Evolutionary conservation across 768 basidiomycete genomes (phyloP), one percentile per base, ranked within the genome.

Genomic region (Hortiboletus campestris): DNA sequence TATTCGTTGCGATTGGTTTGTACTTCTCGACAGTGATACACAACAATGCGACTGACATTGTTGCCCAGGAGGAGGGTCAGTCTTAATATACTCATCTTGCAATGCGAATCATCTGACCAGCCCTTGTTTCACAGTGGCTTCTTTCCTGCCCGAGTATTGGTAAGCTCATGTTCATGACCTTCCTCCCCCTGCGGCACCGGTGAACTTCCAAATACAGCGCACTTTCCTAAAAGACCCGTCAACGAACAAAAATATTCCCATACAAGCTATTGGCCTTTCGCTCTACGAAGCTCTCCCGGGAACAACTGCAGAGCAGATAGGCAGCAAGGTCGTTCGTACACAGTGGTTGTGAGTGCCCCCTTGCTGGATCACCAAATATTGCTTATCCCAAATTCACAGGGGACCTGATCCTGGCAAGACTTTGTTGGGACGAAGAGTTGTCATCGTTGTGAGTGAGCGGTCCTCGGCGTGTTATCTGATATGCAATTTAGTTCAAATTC

Each of bases 251-350:
- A 87, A 90, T 53, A 84, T 98, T 49, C 90, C 92, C 45, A 97
- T 98, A 60, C 91, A 94, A 71, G 96, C 97, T 6, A 98, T 99
- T 60, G 95, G 97, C 2, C 83, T 99, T 32, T 95, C 94, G 6
- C 79, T 99, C 4, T 99, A 99, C 64, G 97, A 99, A 70, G 84
- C 89, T 28, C 78, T 98, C 17, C 85, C 86, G 6, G 91, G 86
- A 17, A 81, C 84, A 4, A 84, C 84, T 1, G 84, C 72, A 29
- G 84, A 93, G 62, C 82, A 86, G 68, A 80, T 94, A 48, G 91
- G 91, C 46, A 80, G 76, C 56, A 87, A 97, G 69, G 92, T 99
- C 60, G 78, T 97, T 63, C 83, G 95, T 51, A 99, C 95, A 16
- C 97, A 99, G 72, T 99, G 97, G 97, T 77, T 98, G 89, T 91